Conservation (phyloP, 2,329 filamentous ascomycete species). For the Scolecobasidium constrictum region DNA sequence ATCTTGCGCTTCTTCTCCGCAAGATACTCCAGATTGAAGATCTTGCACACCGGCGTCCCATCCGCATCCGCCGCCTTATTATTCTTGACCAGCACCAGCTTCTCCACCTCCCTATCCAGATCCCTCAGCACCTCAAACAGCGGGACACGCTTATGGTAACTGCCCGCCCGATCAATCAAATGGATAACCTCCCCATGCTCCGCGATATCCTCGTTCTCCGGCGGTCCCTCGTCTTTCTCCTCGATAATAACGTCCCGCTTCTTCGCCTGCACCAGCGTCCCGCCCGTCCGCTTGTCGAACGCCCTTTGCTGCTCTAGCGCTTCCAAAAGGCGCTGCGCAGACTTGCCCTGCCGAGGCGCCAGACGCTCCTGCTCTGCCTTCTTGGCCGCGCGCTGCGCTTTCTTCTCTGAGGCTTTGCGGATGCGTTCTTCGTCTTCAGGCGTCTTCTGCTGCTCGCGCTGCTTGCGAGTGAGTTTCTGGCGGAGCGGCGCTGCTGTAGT, state of each 20-base stretch:
- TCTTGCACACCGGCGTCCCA: conserved; percentile 1
- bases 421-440: background rate
- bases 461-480: background rate
- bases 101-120: conserved; percentile 2
- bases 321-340: background rate
- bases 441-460: background rate
- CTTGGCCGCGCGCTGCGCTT: background rate
- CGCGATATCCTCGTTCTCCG: conserved; percentile 5
- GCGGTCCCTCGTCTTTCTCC: background rate
- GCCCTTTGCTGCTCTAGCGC: conserved; percentile 2
- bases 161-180: conserved; percentile 3
- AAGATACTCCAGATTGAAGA: background rate
- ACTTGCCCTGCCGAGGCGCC: background rate
- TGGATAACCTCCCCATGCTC: conserved; percentile 2
- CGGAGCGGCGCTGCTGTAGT: background rate
- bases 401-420: background rate
- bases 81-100: conserved; percentile 4
- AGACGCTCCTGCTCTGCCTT: background rate
- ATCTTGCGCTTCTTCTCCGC: background rate
- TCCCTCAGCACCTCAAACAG: conserved; percentile 2
- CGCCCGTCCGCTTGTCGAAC: too few species aligned
- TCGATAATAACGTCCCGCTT: too few species aligned
- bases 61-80: background rate
- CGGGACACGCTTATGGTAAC: background rate
- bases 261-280: too few species aligned